These are phyloP conservation scores for Rhodotorula sp. DNA, from an alignment of 1,284 basidiomycete species.

Conservation along the genomic window DNA sequence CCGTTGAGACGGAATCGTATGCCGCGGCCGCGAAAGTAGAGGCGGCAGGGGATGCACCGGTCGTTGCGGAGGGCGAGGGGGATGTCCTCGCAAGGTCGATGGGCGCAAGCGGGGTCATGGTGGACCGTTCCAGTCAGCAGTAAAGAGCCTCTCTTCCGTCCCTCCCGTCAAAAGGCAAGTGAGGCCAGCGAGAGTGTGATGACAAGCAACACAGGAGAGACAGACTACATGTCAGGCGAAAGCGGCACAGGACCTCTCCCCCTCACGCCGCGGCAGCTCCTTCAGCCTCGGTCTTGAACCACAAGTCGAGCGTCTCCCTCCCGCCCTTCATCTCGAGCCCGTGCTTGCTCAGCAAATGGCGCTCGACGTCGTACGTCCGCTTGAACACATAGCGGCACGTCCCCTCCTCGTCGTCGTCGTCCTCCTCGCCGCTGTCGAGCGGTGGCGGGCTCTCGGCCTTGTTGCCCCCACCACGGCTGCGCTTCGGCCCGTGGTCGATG, in stretches of 20 bases:
- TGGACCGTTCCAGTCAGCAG: neutral
- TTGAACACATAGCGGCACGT: constrained; percentile 35
- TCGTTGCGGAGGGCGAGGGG: constrained; percentile 22
- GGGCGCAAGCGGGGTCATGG: neutral
- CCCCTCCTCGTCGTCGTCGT: constrained; percentile 9
- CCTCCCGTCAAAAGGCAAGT: too few relatives aligned
- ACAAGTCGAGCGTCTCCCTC: constrained; percentile 20
- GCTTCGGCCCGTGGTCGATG: constrained; percentile 3
- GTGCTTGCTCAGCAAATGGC: constrained; percentile 33
- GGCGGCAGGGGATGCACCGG: neutral
- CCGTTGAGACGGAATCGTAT: neutral
- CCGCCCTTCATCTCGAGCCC: constrained; percentile 21
- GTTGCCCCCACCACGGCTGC: too few relatives aligned
- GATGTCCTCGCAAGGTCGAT: constrained; percentile 1
- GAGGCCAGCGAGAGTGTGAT: neutral
- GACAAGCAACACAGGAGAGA: neutral
- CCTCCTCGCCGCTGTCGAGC: neutral
- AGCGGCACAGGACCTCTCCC: too few relatives aligned
- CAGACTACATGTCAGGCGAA: neutral
- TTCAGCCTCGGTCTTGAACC: constrained; percentile 14
- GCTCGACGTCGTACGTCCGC: constrained; percentile 38
- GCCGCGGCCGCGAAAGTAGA: constrained; percentile 2
- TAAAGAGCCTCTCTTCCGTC: too few relatives aligned
- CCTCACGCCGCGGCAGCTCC: neutral
- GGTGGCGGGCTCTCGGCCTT: neutral